A percentile compares a stretch with the other conserved stretches of the same genome.
phyloP scores from a whole-genome alignment of 192 early-diverging fungal genomes.

The Podochytrium sp. region DNA sequence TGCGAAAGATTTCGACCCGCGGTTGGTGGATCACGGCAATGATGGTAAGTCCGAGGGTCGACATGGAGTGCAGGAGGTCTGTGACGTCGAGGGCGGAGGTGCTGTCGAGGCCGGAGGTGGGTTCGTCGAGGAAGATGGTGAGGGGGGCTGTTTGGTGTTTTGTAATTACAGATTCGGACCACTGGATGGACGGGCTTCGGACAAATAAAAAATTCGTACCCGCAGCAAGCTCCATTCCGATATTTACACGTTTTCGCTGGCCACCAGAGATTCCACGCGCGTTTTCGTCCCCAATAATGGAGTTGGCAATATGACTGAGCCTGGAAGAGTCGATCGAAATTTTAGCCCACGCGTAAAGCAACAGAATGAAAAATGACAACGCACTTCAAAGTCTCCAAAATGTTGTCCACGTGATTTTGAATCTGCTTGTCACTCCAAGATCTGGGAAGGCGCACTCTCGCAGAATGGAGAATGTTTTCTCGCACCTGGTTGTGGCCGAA shows the following conservation, averaged over 20 bases:
- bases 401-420: conserved; percentile 33
- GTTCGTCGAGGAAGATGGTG: conserved; percentile 86
- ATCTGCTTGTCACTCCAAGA: conserved; percentile 30
- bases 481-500: conserved; percentile 32
- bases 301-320: conserved; percentile 37
- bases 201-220: too few relatives aligned
- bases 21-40: conserved; percentile 89
- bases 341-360: neutral
- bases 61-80: conserved; percentile 73
- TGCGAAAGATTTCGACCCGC: conserved; percentile 75
- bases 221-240: conserved; percentile 82
- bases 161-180: neutral
- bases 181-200: too few relatives aligned
- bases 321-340: conserved; percentile 4
- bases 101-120: conserved; percentile 82
- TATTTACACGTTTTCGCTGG: conserved; percentile 81
- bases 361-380: neutral
- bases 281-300: conserved; percentile 69
- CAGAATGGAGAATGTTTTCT: conserved; percentile 62
- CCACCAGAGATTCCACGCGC: conserved; percentile 84
- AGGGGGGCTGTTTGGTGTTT: conserved; percentile 58
- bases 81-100: conserved; percentile 71
- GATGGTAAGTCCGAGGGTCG: conserved; percentile 64
- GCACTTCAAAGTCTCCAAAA: conserved; percentile 35
- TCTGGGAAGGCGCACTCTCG: conserved; percentile 34